Evolutionary conservation across 257 asterid species (phyloP).

Genomic region (Petrea volubilis): DNA sequence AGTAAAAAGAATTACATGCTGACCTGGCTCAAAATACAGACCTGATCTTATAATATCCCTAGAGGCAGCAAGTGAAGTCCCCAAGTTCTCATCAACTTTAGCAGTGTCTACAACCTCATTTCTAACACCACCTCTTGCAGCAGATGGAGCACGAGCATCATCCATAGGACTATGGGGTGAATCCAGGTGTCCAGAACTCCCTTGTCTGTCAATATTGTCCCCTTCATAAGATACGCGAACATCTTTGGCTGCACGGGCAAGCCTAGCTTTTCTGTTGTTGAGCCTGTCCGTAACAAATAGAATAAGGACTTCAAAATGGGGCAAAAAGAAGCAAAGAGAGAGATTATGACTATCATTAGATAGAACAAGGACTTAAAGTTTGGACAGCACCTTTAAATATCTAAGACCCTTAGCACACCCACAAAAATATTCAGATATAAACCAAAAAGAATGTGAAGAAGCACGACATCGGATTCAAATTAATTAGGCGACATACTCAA

Average conservation of each 20-base stretch:
- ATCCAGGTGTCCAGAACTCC: constrained; percentile 45
- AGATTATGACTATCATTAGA: neutral
- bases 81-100: constrained; percentile 37
- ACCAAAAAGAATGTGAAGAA: neutral
- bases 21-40: constrained; percentile 56
- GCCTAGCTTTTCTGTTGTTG: constrained; percentile 94
- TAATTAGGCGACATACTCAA: neutral
- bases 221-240: constrained; percentile 61
- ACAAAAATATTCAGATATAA: neutral
- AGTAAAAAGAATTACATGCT: constrained; percentile 53
- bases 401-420: neutral
- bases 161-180: constrained; percentile 53
- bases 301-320: neutral
- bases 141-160: constrained; percentile 45
- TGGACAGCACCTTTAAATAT: neutral
- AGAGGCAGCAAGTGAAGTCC: constrained; percentile 35
- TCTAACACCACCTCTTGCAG: constrained; percentile 38
- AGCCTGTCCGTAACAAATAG: no score
- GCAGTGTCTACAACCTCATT: constrained; percentile 43
- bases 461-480: neutral
- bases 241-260: constrained; percentile 92
- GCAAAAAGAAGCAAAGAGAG: neutral
- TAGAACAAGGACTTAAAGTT: no score
- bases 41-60: constrained; percentile 29
- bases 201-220: constrained; percentile 58